Base-by-base conservation (phyloP, 2,329 filamentous ascomycete species). In the Daldinia eschscholtzii region DNA sequence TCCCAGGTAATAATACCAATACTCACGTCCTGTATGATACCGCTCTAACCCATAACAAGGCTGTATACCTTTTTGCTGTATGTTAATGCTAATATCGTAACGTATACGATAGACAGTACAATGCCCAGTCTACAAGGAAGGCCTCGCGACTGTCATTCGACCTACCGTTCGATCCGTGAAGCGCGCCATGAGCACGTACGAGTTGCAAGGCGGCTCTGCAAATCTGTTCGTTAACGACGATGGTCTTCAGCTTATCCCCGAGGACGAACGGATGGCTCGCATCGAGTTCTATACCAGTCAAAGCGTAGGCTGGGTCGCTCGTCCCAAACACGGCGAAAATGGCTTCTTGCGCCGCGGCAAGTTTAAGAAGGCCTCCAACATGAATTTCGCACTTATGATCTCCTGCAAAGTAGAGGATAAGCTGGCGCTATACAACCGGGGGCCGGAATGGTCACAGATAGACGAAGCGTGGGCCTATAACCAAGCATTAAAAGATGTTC, bases 61-160 rank as follows among this genome's bases (percentile, higher is more conserved):
- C 10, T 23, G 18, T 2, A 23, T 15, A 28, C 26, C 12, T 2
- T 13, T 6, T 58, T 42, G 28, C 39, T n/a, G 58, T 56, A 28
- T 69, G 52, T 67, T 65, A 53, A 69, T 64, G 52, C 58, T 52
- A 48, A 55, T 42, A 9, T 41, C 46, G 26, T 28, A 30, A 15
- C 23, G 56, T 52, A 13, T 1, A 52, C 15, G 44, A 62, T 42
- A 72, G 70, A 95, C 92, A 2, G 92, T 97, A 46, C 93, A 97
- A 77, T 94, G 92, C 78, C 93, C 93, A 4, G 92, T 97, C 0
- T 97, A 96, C 83, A 96, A 95, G 79, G 93, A 97, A 79, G 92
- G 93, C 71, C 85, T 97, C 2, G 82, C 82, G 39, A 88, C 84
- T 68, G 93, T 97, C 79, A 94, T 94, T 75, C 87, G 85, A 20